Evolutionary conservation across 768 basidiomycete genomes (phyloP), one percentile per base, ranked within the genome.

Genomic region (Tulasnella sp.): DNA sequence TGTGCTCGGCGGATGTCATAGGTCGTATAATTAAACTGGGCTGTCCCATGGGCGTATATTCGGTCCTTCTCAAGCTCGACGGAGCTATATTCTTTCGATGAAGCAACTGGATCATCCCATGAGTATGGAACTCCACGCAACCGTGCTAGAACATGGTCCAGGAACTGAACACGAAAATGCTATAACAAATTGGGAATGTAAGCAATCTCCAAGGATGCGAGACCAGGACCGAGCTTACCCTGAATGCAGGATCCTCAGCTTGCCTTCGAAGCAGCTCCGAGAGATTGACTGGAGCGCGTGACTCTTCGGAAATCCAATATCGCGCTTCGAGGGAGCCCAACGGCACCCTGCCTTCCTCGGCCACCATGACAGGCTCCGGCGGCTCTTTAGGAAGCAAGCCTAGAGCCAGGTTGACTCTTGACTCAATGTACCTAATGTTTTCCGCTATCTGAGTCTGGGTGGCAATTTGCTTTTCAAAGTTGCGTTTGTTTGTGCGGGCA

Each of bases 11-110:
- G 67, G 34, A 73, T 47, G 40, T 69, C 41, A 39, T 73, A 73
- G 0, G 72, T 68, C 6, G 72, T 73, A 41, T 73, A 73, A 17
- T 69, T 69, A 17, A 73, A 67, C 14, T 39, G 72, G 6, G 40
- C 14, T 1, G 42, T 2, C 17, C 36, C 36, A n/a, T 73, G 72
- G 4, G 63, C 9, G 29, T 64, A 64, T 3, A 64, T 64, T 17
- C 63, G 63, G 16, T 64, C 63, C 8, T 64, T 64, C 37, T 64
- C 2, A 7, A 64, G 34, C 1, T 64, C 63, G 19, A 64, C 29
- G 63, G 1, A 16, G 1, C 1, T 19, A 14, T 35, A 36, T 3
- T 64, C 63, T 1, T 11, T 29, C 1, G 29, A 2, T 0, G 12
- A 0, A 8, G 9, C 1, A 7, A 35, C 34, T 0, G 34, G 63